These are phyloP conservation scores for Saccharomycodes ludwigii DNA, from an alignment of 805 yeast species.

Conservation along the genomic window DNA sequence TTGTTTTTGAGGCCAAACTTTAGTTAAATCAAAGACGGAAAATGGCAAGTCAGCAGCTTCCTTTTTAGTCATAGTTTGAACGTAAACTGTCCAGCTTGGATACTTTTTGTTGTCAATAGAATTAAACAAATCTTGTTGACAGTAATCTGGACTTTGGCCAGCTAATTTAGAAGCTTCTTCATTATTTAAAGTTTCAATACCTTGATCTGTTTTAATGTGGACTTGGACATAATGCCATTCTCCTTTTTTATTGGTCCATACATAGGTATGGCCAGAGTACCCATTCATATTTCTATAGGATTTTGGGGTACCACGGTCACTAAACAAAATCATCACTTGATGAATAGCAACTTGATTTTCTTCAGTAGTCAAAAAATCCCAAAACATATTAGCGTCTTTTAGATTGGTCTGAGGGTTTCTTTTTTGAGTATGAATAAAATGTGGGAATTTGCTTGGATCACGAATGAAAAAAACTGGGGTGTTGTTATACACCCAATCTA, in stretches of 20 bases:
- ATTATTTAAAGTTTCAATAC: constrained; percentile 37
- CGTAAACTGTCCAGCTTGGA: constrained; percentile 78
- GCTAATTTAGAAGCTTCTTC: constrained; percentile 59
- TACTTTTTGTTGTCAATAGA: constrained; percentile 64
- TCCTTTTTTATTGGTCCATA: constrained; percentile 44
- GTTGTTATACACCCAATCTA: constrained; percentile 65
- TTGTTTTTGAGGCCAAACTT: constrained; percentile 45
- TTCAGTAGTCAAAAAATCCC: constrained; percentile 61
- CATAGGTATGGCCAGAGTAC: constrained; percentile 55
- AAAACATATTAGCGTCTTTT: constrained; percentile 71
- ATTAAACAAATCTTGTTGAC: constrained; percentile 69
- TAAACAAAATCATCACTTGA: constrained; percentile 49
- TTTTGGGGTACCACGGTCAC: constrained; percentile 54
- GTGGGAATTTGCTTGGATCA: constrained; percentile 53
- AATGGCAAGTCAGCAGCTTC: constrained; percentile 40
- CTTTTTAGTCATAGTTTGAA: constrained; percentile 66
- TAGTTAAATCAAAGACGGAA: constrained; percentile 41
- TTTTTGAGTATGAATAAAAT: constrained; percentile 59
- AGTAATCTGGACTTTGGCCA: constrained; percentile 74
- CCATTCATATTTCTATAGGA: constrained; percentile 48
- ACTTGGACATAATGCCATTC: constrained; percentile 45
- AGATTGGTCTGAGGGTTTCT: constrained; percentile 60
- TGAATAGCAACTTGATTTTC: constrained; percentile 66
- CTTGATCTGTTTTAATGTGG: constrained; percentile 42
- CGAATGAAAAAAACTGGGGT: constrained; percentile 57